Evolutionary conservation across 805 yeast genomes (phyloP), one percentile per base, ranked within the genome.

Genomic region (Hanseniaspora guilliermondii): DNA sequence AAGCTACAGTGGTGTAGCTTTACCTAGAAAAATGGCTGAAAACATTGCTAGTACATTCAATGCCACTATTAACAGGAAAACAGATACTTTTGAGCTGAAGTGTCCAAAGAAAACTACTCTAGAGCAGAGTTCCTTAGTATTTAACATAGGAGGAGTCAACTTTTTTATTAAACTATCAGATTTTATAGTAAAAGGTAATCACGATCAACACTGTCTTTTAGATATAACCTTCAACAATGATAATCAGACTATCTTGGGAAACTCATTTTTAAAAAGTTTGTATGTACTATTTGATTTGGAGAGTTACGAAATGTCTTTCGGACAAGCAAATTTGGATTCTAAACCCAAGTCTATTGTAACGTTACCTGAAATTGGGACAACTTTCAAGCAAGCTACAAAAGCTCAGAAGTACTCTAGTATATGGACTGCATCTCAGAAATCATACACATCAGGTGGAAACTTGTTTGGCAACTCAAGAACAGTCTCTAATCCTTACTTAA

Each of bases 261-360:
- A 79, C 62, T 71, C 74, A 57, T 73, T 80, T 60, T 68, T 81
- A 58, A 70, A 80, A 50, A 73, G 76, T 56, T 80, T 82, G 2
- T 83, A 82, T 64, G 73, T 79, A 22, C 85, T 81, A n/a, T 81
- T 76, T 65, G 84, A 84, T 64, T 67, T 81, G 50, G 85, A 79
- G 30, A 75, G 75, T 61, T 67, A 67, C 46, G 73, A 77, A 60
- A 69, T 83, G 40, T 78, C 85, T 3, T 59, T 83, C 62, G 85
- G 80, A 22, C 77, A 75, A 62, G 76, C 73, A 12, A 60, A 59
- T 16, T 17, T 25, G 12, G 35, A 42, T 42, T 27, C 46, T 3
- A 24, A n/a, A 8, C 14, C 21, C 9, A 27, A 24, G 3, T 42
- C 46, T 16, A 42, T 42, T 8, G 46, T n/a, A 7, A 19, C 19